Evolutionary conservation across 2,329 filamentous ascomycete genomes (phyloP).

Genomic region (Fusarium palustre): DNA sequence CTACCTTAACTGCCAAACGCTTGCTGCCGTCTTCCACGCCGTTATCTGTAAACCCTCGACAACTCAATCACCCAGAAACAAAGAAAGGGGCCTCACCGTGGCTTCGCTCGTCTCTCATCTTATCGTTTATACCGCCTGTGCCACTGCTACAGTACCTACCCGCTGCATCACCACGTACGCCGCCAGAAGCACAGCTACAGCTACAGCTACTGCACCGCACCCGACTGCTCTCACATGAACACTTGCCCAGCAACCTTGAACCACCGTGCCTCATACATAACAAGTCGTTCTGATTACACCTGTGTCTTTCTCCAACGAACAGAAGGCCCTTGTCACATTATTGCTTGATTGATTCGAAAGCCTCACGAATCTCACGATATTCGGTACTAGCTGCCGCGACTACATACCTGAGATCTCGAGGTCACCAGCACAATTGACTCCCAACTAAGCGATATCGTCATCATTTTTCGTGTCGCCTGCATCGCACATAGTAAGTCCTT

Average conservation of each 20-base stretch:
- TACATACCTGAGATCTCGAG: constrained; percentile 30
- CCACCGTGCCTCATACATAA: constrained; percentile 29
- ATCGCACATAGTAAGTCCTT: constrained; percentile 36
- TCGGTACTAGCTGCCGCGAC: constrained; percentile 43
- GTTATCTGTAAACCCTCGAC: constrained; percentile 34
- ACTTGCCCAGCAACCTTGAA: constrained; percentile 34
- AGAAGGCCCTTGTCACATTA: constrained; percentile 33
- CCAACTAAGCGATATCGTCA: constrained; percentile 40
- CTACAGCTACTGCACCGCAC: constrained; percentile 37
- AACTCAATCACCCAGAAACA: constrained; percentile 23
- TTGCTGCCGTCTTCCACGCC: constrained; percentile 26
- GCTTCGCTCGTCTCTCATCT: constrained; percentile 16
- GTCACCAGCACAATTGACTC: constrained; percentile 37
- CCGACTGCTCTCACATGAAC: constrained; percentile 40
- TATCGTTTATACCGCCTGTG: constrained; percentile 9
- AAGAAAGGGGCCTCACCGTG: constrained; percentile 30
- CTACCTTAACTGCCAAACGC: constrained; percentile 1
- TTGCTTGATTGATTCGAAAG: constrained; percentile 23
- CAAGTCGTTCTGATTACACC: constrained; percentile 27
- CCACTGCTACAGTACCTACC: constrained; percentile 37
- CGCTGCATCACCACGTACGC: constrained; percentile 43
- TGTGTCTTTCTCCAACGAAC: constrained; percentile 23
- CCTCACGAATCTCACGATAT: constrained; percentile 39
- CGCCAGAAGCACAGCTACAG: constrained; percentile 39
- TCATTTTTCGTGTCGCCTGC: constrained; percentile 32